A percentile compares a stretch with the other conserved stretches of the same genome.
phyloP scores from a whole-genome alignment of 768 basidiomycete species.

The Amyloporia xantha region DNA sequence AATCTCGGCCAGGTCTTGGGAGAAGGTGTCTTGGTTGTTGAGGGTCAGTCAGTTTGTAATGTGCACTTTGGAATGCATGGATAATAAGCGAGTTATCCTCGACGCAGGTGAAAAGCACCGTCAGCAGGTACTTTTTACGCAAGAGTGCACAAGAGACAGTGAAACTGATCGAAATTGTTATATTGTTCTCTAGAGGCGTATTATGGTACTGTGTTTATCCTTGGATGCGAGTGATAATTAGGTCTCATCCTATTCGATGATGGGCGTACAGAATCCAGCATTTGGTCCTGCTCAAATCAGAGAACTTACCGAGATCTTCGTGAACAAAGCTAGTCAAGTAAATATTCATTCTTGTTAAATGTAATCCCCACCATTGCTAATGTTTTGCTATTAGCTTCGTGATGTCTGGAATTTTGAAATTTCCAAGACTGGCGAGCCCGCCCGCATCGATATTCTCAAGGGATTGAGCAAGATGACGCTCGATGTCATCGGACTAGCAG shows the following conservation, averaged over 20 bases:
- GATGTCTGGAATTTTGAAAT: constrained; percentile 21
- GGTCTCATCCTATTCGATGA: no score
- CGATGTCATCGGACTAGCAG: constrained; percentile 6
- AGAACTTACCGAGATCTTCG: constrained; percentile 48
- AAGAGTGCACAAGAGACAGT: background rate
- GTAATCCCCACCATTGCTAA: background rate
- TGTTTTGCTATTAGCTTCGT: constrained; percentile 5
- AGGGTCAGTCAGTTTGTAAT: constrained; percentile 18
- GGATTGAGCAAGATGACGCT: constrained; percentile 25
- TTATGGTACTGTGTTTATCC: no score
- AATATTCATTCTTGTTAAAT: background rate
- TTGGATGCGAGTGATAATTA: no score
- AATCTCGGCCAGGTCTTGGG: constrained; percentile 37
- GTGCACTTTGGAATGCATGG: background rate
- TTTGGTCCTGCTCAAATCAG: constrained; percentile 57
- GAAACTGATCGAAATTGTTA: background rate
- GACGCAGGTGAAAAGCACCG: constrained; percentile 30
- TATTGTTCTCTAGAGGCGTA: constrained; percentile 8
- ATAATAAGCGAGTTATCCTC: background rate
- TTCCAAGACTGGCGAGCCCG: constrained; percentile 12
- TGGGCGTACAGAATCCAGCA: constrained; percentile 46
- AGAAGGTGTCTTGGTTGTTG: constrained; percentile 38
- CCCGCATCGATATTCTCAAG: constrained; percentile 25
- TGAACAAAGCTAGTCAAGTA: constrained; percentile 49
- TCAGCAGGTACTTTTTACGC: constrained; percentile 1